A percentile compares a stretch with the other conserved stretches of the same genome.
Conservation (phyloP, 2,329 filamentous ascomycete species). For the Neopestalotiopsis clavispora region DNA sequence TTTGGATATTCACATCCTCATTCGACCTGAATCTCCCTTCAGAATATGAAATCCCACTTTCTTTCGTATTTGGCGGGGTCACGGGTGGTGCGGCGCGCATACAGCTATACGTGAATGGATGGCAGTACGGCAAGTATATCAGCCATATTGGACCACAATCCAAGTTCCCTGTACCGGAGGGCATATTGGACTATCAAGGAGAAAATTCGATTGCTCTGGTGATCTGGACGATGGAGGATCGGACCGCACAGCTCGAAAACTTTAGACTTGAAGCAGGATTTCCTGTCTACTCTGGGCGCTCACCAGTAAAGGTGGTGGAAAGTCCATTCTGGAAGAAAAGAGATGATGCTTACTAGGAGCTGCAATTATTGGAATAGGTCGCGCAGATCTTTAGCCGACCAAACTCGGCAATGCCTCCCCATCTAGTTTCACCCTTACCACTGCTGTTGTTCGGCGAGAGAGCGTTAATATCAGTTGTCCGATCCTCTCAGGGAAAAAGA, state of each 20-base stretch:
- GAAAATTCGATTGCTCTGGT: constrained; percentile 71
- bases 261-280: constrained; percentile 56
- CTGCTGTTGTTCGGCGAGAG: no score
- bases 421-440: no score
- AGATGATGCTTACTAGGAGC: constrained; percentile 52
- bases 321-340: constrained; percentile 50
- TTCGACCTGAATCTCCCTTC: constrained; percentile 60
- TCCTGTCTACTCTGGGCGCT: constrained; percentile 39
- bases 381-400: no score
- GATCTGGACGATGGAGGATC: constrained; percentile 57
- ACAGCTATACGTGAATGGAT: constrained; percentile 58
- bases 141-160: constrained; percentile 77
- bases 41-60: constrained; percentile 64
- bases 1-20: constrained; percentile 62
- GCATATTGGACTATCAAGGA: constrained; percentile 72
- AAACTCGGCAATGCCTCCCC: neutral
- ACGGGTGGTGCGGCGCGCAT: constrained; percentile 58
- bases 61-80: constrained; percentile 60
- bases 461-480: no score
- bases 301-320: constrained; percentile 49
- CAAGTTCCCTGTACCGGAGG: constrained; percentile 73
- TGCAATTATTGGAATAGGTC: neutral
- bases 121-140: constrained; percentile 62
- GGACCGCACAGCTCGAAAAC: constrained; percentile 60
- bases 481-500: no score